Conservation (phyloP, 441 rosid species). For the Daphne laureola region DNA sequence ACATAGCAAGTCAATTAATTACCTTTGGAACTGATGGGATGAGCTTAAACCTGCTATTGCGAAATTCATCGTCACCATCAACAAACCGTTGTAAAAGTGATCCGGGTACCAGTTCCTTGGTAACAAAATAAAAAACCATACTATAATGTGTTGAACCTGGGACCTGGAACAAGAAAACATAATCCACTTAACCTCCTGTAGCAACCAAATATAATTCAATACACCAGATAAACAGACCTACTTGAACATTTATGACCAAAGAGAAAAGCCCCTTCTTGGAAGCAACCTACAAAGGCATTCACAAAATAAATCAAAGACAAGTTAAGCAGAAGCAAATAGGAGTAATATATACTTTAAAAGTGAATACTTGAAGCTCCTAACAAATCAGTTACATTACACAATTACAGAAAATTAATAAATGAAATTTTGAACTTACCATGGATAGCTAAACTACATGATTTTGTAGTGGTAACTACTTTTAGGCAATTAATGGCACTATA, state of each 20-base stretch:
- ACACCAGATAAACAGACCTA: slow-evolving; percentile 38
- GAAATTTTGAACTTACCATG: too few species aligned
- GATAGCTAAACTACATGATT: too few species aligned
- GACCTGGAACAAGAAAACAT: slow-evolving; percentile 42
- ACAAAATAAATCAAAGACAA: slow-evolving; percentile 5
- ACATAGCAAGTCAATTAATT: slow-evolving; percentile 16
- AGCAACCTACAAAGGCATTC: slow-evolving; percentile 59
- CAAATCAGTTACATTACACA: too few species aligned
- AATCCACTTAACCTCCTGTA: slow-evolving; percentile 13
- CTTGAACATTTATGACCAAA: slow-evolving; percentile 85
- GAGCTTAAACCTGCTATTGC: slow-evolving; percentile 93
- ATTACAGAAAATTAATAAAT: too few species aligned
- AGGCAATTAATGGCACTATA: too few species aligned
- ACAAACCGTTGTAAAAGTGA: slow-evolving; percentile 95
- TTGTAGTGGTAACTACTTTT: too few species aligned
- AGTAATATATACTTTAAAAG: not conserved
- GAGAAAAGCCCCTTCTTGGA: slow-evolving; percentile 87
- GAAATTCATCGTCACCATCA: slow-evolving; percentile 97
- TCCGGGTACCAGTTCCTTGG: slow-evolving; percentile 63
- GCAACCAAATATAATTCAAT: slow-evolving; percentile 3
- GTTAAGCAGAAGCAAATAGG: not conserved
- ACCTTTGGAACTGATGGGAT: slow-evolving; percentile 97
- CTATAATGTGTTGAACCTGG: slow-evolving; percentile 97
- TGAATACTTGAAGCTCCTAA: not conserved
- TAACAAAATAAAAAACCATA: slow-evolving; percentile 95